Evolutionary conservation across 202 grass and related monocot species (phyloP).

Genomic region (Musa balbisiana): DNA sequence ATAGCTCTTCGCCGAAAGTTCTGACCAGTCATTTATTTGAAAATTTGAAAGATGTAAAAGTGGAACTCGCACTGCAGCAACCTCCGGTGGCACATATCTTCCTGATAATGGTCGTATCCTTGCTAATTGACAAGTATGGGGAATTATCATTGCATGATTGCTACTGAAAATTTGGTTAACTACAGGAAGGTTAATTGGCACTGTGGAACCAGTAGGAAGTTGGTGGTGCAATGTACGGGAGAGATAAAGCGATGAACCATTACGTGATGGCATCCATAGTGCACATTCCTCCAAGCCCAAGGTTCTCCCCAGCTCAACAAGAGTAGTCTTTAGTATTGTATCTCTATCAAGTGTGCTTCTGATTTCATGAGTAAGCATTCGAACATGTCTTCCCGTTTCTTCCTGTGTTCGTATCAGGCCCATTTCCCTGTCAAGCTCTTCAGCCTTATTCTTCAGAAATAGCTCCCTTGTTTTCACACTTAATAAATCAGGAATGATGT

Average conservation of each 20-base stretch:
- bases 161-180: constrained; percentile 62
- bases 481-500: constrained; percentile 79
- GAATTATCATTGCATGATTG: constrained; percentile 46
- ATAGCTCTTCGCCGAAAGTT: constrained; percentile 54
- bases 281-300: constrained; percentile 68
- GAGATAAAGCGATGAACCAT: constrained; percentile 61
- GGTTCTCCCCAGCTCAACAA: constrained; percentile 68
- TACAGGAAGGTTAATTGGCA: constrained; percentile 61
- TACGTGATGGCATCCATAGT: constrained; percentile 67
- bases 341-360: constrained; percentile 78
- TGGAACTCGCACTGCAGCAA: constrained; percentile 65
- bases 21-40: constrained; percentile 62
- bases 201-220: constrained; percentile 35
- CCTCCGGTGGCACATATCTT: constrained; percentile 60
- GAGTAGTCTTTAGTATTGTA: constrained; percentile 74
- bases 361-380: constrained; percentile 90
- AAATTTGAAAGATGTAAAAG: constrained; percentile 80
- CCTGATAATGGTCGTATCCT: constrained; percentile 33
- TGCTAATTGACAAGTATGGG: constrained; percentile 55
- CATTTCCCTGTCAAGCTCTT: constrained; percentile 78
- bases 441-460: constrained; percentile 65
- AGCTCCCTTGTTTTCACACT: constrained; percentile 61
- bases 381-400: constrained; percentile 72
- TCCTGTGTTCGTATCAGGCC: constrained; percentile 64
- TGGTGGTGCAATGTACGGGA: constrained; percentile 57